Base-by-base conservation (phyloP, 495 filamentous ascomycete species). In the Talaromyces liani region DNA sequence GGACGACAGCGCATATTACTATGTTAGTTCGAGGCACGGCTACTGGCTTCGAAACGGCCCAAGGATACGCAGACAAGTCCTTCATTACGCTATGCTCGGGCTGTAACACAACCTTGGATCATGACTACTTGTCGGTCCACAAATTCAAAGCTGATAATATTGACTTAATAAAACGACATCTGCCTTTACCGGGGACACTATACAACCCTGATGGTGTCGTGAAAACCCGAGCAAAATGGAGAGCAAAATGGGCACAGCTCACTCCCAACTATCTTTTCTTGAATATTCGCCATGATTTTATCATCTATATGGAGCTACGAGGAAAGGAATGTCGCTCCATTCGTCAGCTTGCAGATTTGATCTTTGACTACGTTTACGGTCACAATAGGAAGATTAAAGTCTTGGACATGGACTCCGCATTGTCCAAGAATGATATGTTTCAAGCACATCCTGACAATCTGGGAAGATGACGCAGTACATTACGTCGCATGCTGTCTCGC, bases 401-500 rank as follows among this genome's bases (percentile, higher is more conserved):
- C 18, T 31, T 51, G 3, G 60, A 49, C 22, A 53, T 51, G 45
- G 45, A 47, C 24, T 24, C 58, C 7, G 34, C 45, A 22, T 45
- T 60, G 45, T 16, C 36, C 22, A 27, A 53, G 14, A n/a, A 25
- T 5, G 16, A 47, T 45, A 51, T 49, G 41, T 51, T 47, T 20
- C n/a, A 49, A 8, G 2, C 7, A 6, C 4, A 53, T 20, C 14
- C 3, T 31, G 29, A 4, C 29, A 7, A 3, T 6, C 6, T 31
- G 39, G 24, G 14, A 24, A 53, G 39, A 36, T 9, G 36, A n/a
- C 36, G 41, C 18, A 41, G 39, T 6, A 49, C 27, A 22, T 75
- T 90, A 45, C 84, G 89, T 22, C 84, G 85, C 63, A 91, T 91
- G 87, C 87, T 94, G 84, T 84, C 82, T 18, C 80, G 84, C 24